phyloP scores from a whole-genome alignment of 768 basidiomycete species.

The Lyophyllum shimeji region DNA sequence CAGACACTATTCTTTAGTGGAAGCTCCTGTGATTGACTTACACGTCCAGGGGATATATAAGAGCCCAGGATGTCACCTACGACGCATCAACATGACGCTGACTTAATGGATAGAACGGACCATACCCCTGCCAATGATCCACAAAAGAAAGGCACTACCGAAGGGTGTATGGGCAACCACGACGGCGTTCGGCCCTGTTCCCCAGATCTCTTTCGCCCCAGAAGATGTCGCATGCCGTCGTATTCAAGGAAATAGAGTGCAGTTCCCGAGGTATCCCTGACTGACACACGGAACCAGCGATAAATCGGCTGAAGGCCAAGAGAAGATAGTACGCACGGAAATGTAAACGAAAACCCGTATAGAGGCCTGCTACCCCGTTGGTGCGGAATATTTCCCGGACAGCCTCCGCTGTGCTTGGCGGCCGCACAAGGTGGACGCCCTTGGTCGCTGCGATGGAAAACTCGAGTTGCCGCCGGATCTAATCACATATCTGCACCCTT shows the following conservation, averaged over 20 bases:
- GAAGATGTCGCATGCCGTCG: slow-evolving; percentile 84
- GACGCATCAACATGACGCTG: slow-evolving; percentile 19
- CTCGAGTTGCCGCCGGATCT: slow-evolving; percentile 92
- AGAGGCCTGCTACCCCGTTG: slow-evolving; percentile 66
- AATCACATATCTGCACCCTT: slow-evolving; percentile 4
- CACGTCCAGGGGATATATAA: slow-evolving; percentile 96
- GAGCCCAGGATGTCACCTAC: slow-evolving; percentile 76
- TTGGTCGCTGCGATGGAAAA: slow-evolving; percentile 85
- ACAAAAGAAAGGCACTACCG: slow-evolving; percentile 87
- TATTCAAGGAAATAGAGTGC: slow-evolving; percentile 94
- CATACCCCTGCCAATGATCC: slow-evolving; percentile 86
- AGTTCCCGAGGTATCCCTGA: slow-evolving; percentile 88
- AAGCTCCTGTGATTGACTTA: slow-evolving; percentile 33
- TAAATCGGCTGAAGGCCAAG: background rate
- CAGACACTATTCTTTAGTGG: slow-evolving; percentile 6
- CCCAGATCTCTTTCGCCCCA: slow-evolving; percentile 75
- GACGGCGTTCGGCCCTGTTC: slow-evolving; percentile 81
- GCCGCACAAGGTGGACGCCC: slow-evolving; percentile 66
- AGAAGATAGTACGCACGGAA: slow-evolving; percentile 53
- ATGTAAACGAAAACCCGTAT: slow-evolving; percentile 86
- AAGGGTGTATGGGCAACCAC: slow-evolving; percentile 81
- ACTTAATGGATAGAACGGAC: slow-evolving; percentile 24
- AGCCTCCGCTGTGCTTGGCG: slow-evolving; percentile 77
- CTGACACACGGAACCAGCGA: slow-evolving; percentile 33
- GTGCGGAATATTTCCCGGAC: slow-evolving; percentile 74